phyloP scores from a whole-genome alignment of 2,329 filamentous ascomycete genomes.

The Lachnum nothofagi region DNA sequence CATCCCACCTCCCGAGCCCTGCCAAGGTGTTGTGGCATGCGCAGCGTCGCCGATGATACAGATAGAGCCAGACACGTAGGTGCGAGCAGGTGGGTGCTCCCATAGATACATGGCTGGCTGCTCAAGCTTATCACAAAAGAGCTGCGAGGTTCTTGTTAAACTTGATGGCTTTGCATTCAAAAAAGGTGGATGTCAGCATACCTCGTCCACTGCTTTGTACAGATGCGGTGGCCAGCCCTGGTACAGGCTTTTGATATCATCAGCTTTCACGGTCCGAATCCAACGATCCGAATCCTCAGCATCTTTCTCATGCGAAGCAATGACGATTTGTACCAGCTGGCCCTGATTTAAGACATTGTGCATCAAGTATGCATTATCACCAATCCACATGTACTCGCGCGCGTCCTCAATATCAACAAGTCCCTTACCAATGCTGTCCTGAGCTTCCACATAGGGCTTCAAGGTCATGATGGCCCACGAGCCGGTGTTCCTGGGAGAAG shows the following conservation, averaged over 20 bases:
- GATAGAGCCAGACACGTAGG: conserved; percentile 18
- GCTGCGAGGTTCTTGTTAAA: neutral
- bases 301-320: neutral
- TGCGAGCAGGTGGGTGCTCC: neutral
- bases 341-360: neutral
- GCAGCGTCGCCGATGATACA: conserved; percentile 56
- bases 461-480: neutral
- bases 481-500: neutral
- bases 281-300: neutral
- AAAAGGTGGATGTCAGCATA: neutral
- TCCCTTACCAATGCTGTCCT: neutral
- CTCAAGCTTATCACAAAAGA: neutral
- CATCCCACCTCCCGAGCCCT: conserved; percentile 54
- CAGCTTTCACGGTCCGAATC: neutral
- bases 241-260: neutral
- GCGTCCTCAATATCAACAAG: neutral
- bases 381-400: neutral
- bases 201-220: neutral
- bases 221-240: neutral
- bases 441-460: neutral
- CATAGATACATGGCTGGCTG: neutral
- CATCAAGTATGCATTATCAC: neutral
- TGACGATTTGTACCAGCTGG: neutral
- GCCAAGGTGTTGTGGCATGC: conserved; percentile 54
- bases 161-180: neutral